phyloP scores from a whole-genome alignment of 805 yeast species.

The Myxozyma lipomycoides region DNA sequence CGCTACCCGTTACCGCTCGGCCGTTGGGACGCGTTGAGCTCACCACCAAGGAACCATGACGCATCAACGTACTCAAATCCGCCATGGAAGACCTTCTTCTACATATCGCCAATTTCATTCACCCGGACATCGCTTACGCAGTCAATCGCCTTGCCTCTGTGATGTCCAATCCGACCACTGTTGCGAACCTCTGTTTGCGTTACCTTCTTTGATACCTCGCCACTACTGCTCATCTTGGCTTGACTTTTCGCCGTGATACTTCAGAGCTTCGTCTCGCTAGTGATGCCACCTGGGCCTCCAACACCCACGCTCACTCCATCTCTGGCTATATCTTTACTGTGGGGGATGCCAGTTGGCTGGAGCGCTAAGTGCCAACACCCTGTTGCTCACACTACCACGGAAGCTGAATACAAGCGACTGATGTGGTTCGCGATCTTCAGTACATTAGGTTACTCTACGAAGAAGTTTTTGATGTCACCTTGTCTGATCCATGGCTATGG shows the following conservation, averaged over 20 bases:
- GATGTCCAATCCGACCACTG: neutral
- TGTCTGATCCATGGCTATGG: neutral
- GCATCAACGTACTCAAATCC: conserved; percentile 69
- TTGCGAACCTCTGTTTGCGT: neutral
- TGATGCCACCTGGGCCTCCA: neutral
- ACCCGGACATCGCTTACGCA: conserved; percentile 3
- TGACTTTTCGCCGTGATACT: neutral
- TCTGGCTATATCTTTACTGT: neutral
- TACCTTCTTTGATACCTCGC: neutral
- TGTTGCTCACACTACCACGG: neutral
- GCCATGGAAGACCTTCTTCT: conserved; percentile 54
- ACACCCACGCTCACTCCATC: neutral
- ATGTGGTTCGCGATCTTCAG: neutral
- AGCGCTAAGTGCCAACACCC: neutral
- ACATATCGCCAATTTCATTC: conserved; percentile 1
- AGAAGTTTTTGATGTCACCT: neutral
- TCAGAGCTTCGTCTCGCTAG: neutral
- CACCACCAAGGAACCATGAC: conserved; percentile 94
- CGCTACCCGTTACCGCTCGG: conserved; percentile 1
- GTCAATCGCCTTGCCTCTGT: conserved; percentile 2
- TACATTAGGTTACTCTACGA: neutral
- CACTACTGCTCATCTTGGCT: neutral
- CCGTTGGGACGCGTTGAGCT: conserved; percentile 67
- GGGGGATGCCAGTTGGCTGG: neutral
- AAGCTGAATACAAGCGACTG: neutral